Conservation (phyloP, 1,139 yeast species). For the Kodamaea alishanica region DNA sequence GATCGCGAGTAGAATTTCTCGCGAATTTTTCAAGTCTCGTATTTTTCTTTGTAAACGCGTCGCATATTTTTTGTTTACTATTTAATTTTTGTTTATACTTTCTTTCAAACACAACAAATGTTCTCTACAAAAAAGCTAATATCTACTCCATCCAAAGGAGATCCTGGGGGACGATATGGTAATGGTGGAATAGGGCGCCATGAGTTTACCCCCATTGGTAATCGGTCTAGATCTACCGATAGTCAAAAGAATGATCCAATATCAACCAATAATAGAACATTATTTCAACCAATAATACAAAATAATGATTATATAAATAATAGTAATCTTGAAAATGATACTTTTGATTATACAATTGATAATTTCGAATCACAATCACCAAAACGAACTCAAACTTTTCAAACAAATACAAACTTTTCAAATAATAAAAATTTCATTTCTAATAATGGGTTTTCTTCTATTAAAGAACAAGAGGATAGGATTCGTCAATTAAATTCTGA, state of each 20-base stretch:
- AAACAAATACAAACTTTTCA: constrained; percentile 2
- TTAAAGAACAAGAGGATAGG: constrained; percentile 54
- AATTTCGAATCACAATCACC: constrained; percentile 13
- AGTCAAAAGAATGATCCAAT: constrained; percentile 2
- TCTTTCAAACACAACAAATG: too few species aligned
- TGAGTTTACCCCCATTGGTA: constrained; percentile 47
- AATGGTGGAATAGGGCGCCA: constrained; percentile 9
- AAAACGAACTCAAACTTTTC: constrained; percentile 1
- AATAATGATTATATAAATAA: constrained; percentile 8
- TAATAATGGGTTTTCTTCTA: constrained; percentile 29
- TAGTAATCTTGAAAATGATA: constrained; percentile 19
- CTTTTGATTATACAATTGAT: constrained; percentile 36
- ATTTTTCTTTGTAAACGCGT: too few species aligned
- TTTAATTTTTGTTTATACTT: too few species aligned
- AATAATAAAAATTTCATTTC: constrained; percentile 18
- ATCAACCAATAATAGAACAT: constrained; percentile 5
- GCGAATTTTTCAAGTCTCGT: too few species aligned
- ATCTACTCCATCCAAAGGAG: too few species aligned
- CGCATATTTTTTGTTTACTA: too few species aligned
- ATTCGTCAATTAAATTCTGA: constrained; percentile 53
- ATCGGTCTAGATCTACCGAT: constrained; percentile 10
- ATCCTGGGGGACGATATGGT: too few species aligned
- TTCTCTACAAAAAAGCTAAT: too few species aligned
- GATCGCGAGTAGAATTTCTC: too few species aligned
- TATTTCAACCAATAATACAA: constrained; percentile 14